phyloP scores from a whole-genome alignment of 176 grass and related monocot species.

The Carex cristatella region DNA sequence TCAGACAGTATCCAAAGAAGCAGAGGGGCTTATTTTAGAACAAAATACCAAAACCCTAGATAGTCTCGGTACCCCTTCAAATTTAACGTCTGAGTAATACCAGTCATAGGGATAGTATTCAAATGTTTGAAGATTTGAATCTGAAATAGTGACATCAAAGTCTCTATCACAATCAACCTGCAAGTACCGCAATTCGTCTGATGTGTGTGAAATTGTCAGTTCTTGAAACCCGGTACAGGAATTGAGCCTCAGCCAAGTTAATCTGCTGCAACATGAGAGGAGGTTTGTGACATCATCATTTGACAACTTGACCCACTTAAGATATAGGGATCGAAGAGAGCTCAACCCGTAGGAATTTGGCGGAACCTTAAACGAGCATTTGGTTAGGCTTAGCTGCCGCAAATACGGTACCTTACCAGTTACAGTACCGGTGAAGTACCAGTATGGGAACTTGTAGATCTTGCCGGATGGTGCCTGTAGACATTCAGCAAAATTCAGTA shows the following conservation, averaged over 20 bases:
- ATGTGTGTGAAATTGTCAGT: neutral
- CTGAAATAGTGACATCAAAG: neutral
- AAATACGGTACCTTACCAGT: neutral
- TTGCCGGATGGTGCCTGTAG: neutral
- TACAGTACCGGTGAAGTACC: neutral
- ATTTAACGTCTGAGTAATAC: neutral
- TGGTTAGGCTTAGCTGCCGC: neutral
- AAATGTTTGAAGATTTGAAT: neutral
- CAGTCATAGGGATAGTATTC: neutral
- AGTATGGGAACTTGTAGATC: slow-evolving; percentile 6
- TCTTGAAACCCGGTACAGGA: neutral
- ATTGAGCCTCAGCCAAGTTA: neutral
- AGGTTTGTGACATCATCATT: neutral
- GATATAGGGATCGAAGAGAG: neutral
- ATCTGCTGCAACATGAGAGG: neutral
- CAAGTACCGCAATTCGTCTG: neutral
- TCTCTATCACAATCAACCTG: neutral
- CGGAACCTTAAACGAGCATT: neutral
- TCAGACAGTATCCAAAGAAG: neutral
- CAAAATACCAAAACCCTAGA: neutral
- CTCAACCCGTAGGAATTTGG: neutral
- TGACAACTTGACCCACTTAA: neutral
- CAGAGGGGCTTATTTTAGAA: neutral
- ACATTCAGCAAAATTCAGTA: neutral
- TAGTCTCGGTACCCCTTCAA: neutral